A percentile compares a stretch with the other conserved stretches of the same genome.
These are phyloP conservation scores for Flaveria floridana DNA, from an alignment of 140 eudicot species.

Conservation along the genomic window DNA sequence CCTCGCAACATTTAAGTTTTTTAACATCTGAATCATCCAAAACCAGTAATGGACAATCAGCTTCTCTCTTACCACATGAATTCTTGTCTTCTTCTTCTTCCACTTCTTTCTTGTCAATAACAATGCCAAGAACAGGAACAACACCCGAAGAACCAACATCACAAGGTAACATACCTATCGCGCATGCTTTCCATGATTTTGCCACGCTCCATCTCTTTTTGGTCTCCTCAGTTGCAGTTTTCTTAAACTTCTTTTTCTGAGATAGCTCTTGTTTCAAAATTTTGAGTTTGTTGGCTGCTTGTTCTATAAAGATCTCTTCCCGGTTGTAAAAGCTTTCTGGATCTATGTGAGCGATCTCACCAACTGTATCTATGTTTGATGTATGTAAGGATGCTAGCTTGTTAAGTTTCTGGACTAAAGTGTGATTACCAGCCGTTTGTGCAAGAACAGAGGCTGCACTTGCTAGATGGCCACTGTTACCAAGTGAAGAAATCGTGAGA, in stretches of 20 bases:
- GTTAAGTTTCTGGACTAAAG: conserved; percentile 46
- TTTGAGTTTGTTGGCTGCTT: conserved; percentile 52
- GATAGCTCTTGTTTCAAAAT: conserved; percentile 35
- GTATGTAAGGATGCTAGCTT: conserved; percentile 50
- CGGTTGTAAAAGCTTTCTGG: conserved; percentile 35
- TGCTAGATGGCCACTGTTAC: conserved; percentile 48
- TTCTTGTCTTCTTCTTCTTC: conserved; percentile 14
- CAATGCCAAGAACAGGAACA: conserved; percentile 61
- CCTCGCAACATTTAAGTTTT: conserved; percentile 36
- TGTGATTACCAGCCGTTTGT: conserved; percentile 42
- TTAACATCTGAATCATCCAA: conserved; percentile 43
- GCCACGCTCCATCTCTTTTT: conserved; percentile 51
- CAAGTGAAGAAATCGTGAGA: conserved; percentile 41
- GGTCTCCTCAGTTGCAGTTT: not conserved
- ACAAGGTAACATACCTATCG: conserved; percentile 79
- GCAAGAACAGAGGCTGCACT: conserved; percentile 57
- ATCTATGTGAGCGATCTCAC: conserved; percentile 16
- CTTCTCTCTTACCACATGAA: conserved; percentile 55
- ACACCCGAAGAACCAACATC: conserved; percentile 60
- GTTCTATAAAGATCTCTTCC: conserved; percentile 46
- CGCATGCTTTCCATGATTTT: conserved; percentile 78
- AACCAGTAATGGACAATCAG: conserved; percentile 41
- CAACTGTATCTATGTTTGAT: conserved; percentile 18
- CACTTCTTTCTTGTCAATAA: conserved; percentile 13
- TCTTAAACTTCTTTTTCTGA: conserved; percentile 25